Base-by-base conservation (phyloP, 129 eudicot genomes). In the Solidago caesia region DNA sequence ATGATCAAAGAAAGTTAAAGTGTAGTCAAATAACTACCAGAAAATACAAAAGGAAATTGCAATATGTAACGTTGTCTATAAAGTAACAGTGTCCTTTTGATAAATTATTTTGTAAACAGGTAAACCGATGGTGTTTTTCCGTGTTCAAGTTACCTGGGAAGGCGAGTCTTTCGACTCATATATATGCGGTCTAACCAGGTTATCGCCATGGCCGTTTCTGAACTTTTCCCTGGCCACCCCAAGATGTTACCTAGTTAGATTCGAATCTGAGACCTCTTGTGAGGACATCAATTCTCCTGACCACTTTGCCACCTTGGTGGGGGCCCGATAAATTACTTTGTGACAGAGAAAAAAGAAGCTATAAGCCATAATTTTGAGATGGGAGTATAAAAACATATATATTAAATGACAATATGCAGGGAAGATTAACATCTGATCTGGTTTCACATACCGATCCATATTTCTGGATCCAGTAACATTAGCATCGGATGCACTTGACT, bases 11-110 rank as follows among this genome's bases (percentile, higher is more conserved):
- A 51, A 52, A 29, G 63, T 52, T 52, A 29, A 51, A 69, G 6
- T 70, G 33, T 33, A 51, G 62, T 16, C 74, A 70, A 5, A 51
- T 4, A 39, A 33, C 63, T 29, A 70, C 39, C n/a, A 68, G 72
- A 49, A 25, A 68, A 48, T 7, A 68, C 60, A 25, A 47, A 46
- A 27, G 15, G 57, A 67, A 46, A 33, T 21, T 46, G 41, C 71
- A 67, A 67, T 21, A 21, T 27, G 26, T 68, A 55, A 68, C 4
- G 59, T 57, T 56, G 63, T 25, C 73, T 68, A 25, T 48, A 52
- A n/a, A 52, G 39, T 29, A 27, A 51, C 52, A 46, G 12, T 69
- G 61, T 51, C 64, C 48, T 70, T 70, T 52, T 44, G 41, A 71
- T 41, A 41, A 55, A 39, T 70, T 70, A n/a, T 70, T 33, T 33